A percentile compares a stretch with the other conserved stretches of the same genome.
These are phyloP conservation scores for Trichophyton mentagrophytes DNA, from an alignment of 2,329 filamentous ascomycete genomes.

Conservation along the genomic window DNA sequence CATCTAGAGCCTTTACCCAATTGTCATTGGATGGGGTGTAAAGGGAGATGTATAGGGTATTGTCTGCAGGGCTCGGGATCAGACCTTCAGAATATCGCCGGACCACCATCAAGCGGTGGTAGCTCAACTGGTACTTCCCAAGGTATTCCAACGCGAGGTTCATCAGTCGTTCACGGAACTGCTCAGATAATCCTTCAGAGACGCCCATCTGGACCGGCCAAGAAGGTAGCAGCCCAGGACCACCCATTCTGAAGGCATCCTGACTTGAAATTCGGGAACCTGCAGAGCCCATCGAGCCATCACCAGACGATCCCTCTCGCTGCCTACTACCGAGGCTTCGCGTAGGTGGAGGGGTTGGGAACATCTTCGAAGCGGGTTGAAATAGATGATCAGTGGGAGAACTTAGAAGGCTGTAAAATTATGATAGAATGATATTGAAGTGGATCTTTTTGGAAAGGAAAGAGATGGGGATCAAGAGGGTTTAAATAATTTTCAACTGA, in stretches of 20 bases:
- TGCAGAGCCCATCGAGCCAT: background rate
- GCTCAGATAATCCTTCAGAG: background rate
- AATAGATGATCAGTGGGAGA: background rate
- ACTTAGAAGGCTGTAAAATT: no score
- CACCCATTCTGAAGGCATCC: conserved; percentile 1
- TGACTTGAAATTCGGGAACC: background rate
- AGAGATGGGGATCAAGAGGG: background rate
- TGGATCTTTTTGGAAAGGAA: background rate
- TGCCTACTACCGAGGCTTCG: background rate
- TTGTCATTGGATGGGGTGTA: background rate
- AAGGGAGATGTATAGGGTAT: conserved; percentile 3
- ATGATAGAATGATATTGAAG: no score
- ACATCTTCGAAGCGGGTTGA: background rate
- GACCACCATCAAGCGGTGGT: background rate
- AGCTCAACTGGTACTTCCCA: background rate
- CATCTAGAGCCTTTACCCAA: background rate
- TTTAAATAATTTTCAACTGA: background rate
- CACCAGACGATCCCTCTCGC: background rate
- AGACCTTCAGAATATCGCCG: background rate
- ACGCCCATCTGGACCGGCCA: background rate
- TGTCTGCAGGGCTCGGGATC: background rate
- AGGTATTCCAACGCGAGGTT: background rate
- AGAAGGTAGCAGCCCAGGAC: background rate
- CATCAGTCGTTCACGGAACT: background rate
- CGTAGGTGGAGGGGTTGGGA: background rate